Conservation (phyloP, 257 asterid genomes). For the Solanum medicagineum region DNA sequence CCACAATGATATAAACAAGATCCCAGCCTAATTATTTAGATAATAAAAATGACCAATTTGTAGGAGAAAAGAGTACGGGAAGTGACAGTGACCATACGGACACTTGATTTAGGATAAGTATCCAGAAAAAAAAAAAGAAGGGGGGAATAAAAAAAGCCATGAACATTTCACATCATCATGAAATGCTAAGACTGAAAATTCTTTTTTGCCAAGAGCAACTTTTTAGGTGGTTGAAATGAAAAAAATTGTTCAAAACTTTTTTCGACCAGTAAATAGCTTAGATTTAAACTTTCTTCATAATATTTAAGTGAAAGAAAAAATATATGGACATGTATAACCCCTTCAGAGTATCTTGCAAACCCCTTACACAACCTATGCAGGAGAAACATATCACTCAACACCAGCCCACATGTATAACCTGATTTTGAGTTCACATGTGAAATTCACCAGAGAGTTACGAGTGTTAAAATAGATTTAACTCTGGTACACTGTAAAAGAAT, state of each 20-base stretch:
- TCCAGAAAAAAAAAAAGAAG: neutral
- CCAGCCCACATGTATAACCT: neutral
- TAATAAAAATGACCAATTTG: neutral
- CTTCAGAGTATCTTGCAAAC: neutral
- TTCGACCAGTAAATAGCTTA: neutral
- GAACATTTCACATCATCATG: neutral
- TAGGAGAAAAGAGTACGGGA: neutral
- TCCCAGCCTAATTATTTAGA: neutral
- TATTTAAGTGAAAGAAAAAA: neutral
- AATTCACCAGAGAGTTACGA: neutral
- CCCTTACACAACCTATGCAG: neutral
- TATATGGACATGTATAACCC: neutral
- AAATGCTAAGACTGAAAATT: neutral
- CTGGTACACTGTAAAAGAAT: neutral
- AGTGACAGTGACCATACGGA: neutral
- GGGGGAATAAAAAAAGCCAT: neutral
- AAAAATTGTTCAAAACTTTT: neutral
- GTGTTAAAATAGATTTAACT: neutral
- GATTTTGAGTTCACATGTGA: neutral
- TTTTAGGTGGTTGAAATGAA: neutral
- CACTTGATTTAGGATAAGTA: neutral
- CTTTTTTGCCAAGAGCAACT: neutral
- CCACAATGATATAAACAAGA: neutral
- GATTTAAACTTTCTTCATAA: neutral
- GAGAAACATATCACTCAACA: neutral